Percentiles rank a stretch among this genome's conserved stretches.
These are phyloP conservation scores for Lactarius trivialis DNA, from an alignment of 768 basidiomycete species.

Conservation along the genomic window DNA sequence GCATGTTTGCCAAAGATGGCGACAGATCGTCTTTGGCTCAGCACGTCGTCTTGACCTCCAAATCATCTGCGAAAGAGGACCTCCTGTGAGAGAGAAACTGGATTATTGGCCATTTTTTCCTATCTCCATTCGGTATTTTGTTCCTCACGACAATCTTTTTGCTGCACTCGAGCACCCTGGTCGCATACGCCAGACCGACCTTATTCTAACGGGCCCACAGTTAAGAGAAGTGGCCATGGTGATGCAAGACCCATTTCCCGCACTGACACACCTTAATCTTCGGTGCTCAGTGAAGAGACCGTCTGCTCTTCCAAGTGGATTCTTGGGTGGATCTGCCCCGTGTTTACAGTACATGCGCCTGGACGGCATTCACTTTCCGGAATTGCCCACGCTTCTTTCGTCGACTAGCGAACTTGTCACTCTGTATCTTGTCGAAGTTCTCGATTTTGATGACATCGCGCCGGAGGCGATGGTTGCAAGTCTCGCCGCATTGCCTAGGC, in stretches of 20 bases:
- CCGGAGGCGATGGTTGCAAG: background rate
- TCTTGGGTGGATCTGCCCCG: background rate
- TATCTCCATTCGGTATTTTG: background rate
- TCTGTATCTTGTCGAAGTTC: background rate
- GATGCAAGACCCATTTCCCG: background rate
- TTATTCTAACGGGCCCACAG: background rate
- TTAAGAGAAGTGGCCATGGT: background rate
- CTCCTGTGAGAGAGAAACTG: background rate
- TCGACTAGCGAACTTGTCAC: background rate
- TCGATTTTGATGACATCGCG: background rate
- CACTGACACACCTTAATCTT: background rate
- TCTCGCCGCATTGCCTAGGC: background rate
- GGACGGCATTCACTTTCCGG: background rate
- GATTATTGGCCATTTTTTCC: background rate
- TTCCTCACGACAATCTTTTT: background rate
- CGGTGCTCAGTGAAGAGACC: background rate
- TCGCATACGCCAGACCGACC: background rate
- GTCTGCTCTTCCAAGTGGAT: background rate
- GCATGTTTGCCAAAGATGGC: conserved; percentile 2
- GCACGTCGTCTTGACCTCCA: background rate
- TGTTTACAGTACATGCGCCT: background rate
- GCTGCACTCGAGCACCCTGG: background rate
- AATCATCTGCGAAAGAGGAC: background rate
- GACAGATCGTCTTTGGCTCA: background rate
- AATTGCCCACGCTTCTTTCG: background rate